These are phyloP conservation scores for Scenedesmus sp. DNA, from an alignment of 163 green algal genomes.

Conservation along the genomic window DNA sequence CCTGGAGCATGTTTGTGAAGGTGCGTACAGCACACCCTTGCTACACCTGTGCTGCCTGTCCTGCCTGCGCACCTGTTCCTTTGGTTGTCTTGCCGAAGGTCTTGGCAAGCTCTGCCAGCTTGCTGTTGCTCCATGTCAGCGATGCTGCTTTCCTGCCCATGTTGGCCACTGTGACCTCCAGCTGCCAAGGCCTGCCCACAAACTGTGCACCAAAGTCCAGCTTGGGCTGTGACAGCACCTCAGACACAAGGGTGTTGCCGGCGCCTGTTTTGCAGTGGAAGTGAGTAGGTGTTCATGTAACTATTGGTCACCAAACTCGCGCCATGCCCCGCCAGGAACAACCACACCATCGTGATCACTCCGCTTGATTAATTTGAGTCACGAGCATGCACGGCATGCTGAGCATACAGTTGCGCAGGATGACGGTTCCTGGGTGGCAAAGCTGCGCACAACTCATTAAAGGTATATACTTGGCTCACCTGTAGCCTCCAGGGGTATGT, in stretches of 20 bases:
- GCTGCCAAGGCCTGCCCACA: conserved; percentile 68
- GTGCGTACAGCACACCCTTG: neutral
- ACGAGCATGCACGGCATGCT: neutral
- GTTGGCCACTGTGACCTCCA: conserved; percentile 76
- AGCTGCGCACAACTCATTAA: neutral
- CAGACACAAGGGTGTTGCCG: conserved; percentile 74
- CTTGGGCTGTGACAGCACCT: conserved; percentile 59
- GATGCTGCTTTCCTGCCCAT: conserved; percentile 60
- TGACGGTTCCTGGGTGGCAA: too few species aligned
- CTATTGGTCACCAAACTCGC: too few species aligned
- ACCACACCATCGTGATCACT: too few species aligned
- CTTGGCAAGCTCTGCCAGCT: conserved; percentile 58
- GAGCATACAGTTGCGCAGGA: neutral
- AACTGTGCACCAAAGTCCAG: conserved; percentile 84
- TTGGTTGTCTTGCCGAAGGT: conserved; percentile 56
- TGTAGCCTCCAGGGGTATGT: conserved; percentile 70
- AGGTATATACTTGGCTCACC: conserved; percentile 47
- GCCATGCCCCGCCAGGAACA: too few species aligned
- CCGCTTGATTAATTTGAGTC: too few species aligned
- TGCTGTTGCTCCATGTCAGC: conserved; percentile 61
- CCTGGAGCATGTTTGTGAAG: neutral
- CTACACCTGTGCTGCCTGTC: neutral
- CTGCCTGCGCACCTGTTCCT: neutral
- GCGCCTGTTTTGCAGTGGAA: conserved; percentile 41
- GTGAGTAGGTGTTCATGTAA: neutral